phyloP scores from a whole-genome alignment of 441 rosid genomes.

The Croton laevigatus region DNA sequence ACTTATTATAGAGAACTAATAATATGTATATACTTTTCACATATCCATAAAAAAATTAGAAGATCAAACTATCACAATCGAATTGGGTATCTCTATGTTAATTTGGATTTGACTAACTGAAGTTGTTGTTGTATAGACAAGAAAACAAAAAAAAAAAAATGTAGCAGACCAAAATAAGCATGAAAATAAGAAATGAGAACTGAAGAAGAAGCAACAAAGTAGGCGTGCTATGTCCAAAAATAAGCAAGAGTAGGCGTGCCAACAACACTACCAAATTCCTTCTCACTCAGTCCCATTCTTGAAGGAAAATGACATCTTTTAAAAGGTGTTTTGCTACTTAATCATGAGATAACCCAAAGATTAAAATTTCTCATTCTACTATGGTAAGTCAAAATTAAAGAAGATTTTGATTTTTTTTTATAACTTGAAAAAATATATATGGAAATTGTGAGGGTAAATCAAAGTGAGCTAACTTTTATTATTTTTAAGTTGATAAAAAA shows the following conservation, averaged over 20 bases:
- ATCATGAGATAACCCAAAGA: background rate
- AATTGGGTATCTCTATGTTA: too few species aligned
- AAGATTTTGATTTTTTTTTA: background rate
- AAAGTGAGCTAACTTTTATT: constrained; percentile 18
- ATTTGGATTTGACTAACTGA: too few species aligned
- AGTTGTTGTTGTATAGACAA: too few species aligned
- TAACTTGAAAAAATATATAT: background rate
- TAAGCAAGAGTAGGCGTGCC: constrained; percentile 40
- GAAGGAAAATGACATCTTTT: constrained; percentile 23
- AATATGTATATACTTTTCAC: too few species aligned
- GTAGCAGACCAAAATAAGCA: background rate
- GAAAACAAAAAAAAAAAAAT: too few species aligned
- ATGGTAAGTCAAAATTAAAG: background rate
- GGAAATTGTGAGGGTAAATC: background rate
- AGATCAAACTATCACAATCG: too few species aligned
- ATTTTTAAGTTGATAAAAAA: constrained; percentile 8
- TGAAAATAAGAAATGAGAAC: too few species aligned
- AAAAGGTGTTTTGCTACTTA: constrained; percentile 2
- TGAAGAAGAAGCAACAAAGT: too few species aligned
- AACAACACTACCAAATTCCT: background rate
- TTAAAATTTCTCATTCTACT: background rate
- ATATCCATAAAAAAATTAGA: too few species aligned
- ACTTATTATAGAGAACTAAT: too few species aligned
- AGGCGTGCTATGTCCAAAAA: background rate
- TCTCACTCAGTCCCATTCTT: background rate